Evolutionary conservation across 2,329 filamentous ascomycete genomes (phyloP).

Genomic region (Pseudocercospora fuligena): DNA sequence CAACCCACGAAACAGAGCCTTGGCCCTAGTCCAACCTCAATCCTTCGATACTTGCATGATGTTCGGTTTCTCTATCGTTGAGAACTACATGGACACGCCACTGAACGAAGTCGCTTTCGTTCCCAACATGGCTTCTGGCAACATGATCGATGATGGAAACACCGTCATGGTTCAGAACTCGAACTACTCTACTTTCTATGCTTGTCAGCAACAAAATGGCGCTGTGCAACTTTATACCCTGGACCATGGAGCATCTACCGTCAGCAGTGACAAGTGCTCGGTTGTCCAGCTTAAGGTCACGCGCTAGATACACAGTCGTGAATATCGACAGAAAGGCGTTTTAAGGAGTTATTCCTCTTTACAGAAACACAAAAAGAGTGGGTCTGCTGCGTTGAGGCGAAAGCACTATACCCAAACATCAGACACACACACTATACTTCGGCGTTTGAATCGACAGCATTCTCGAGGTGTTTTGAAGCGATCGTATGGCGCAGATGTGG

Average conservation of each 20-base stretch:
- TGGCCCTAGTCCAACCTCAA: background rate
- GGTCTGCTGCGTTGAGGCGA: background rate
- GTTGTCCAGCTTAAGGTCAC: background rate
- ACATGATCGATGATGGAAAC: background rate
- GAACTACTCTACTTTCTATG: background rate
- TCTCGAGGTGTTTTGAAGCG: background rate
- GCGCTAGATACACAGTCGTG: background rate
- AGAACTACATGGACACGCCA: background rate
- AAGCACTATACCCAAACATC: background rate
- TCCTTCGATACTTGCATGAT: background rate
- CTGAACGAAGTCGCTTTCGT: background rate
- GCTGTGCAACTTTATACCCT: conserved; percentile 5
- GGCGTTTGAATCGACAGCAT: background rate
- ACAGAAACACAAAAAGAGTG: background rate
- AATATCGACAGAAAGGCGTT: background rate
- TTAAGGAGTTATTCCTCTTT: background rate
- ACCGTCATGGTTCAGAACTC: background rate
- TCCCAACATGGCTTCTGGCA: background rate
- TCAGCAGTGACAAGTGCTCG: background rate
- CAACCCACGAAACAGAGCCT: background rate
- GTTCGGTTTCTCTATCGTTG: conserved; percentile 2
- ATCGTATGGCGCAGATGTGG: background rate
- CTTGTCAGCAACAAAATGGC: background rate
- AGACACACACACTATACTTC: background rate
- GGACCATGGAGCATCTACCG: background rate